A percentile compares a stretch with the other conserved stretches of the same genome.
Evolutionary conservation across 495 filamentous ascomycete species (phyloP).

Genomic region (Podospora sp.): DNA sequence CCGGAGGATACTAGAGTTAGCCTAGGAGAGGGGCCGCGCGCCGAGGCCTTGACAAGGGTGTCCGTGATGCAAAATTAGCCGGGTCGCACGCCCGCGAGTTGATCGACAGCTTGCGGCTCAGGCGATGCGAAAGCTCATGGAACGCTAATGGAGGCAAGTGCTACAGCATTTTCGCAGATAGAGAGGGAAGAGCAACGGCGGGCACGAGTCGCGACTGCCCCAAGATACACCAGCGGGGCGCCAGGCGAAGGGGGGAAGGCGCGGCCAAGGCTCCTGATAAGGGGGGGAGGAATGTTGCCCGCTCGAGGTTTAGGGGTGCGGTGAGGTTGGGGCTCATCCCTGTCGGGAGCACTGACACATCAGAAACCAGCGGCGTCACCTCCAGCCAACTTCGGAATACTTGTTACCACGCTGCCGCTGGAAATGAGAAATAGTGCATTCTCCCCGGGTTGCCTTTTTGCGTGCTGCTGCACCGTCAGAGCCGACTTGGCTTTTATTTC

Average conservation of each 20-base stretch:
- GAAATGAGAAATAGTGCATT: not conserved
- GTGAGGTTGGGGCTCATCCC: not conserved
- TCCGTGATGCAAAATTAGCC: slow-evolving; percentile 11
- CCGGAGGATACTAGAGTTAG: slow-evolving; percentile 11
- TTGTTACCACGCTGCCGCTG: not conserved
- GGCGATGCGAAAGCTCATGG: not conserved
- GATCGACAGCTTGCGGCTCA: not conserved
- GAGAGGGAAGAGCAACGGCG: slow-evolving; percentile 11
- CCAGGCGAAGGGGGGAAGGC: not conserved
- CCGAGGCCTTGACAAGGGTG: slow-evolving; percentile 14
- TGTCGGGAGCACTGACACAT: slow-evolving; percentile 5
- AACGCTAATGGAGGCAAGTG: not conserved
- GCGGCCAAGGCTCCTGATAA: slow-evolving; percentile 9
- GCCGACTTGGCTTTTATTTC: slow-evolving; percentile 12
- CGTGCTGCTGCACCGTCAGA: not conserved
- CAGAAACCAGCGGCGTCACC: not conserved
- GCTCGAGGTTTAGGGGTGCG: not conserved
- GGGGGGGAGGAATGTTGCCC: slow-evolving; percentile 2
- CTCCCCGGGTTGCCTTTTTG: slow-evolving; percentile 18
- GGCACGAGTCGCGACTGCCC: slow-evolving; percentile 26
- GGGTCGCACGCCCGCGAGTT: slow-evolving; percentile 10
- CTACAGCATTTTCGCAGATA: too few relatives aligned
- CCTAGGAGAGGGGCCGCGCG: slow-evolving; percentile 15
- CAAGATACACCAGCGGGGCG: not conserved
- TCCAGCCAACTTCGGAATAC: not conserved